Percentiles rank a stretch among this genome's conserved stretches.
Conservation (phyloP, 2,329 filamentous ascomycete genomes). For the Aspergillus aculeatus region DNA sequence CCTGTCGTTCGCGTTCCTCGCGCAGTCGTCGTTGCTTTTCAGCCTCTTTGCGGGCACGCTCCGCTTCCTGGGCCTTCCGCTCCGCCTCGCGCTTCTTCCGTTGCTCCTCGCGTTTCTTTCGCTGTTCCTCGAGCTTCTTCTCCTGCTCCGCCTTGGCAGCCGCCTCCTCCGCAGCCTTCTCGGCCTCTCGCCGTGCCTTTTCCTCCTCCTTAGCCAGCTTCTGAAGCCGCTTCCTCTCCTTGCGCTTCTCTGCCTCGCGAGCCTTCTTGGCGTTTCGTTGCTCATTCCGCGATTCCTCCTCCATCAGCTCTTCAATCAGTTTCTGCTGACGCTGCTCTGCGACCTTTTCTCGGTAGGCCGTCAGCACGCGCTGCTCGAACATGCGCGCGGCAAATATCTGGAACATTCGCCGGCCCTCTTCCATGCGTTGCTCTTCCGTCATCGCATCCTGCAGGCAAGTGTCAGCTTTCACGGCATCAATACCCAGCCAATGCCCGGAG, state of each 20-base stretch:
- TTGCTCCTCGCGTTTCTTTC: slow-evolving; percentile 81
- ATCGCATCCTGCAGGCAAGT: slow-evolving; percentile 71
- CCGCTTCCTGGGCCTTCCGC: slow-evolving; percentile 86
- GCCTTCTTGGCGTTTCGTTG: slow-evolving; percentile 89
- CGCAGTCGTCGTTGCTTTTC: slow-evolving; percentile 76
- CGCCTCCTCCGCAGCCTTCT: slow-evolving; percentile 84
- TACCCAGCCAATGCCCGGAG: slow-evolving; percentile 13
- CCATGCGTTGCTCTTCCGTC: slow-evolving; percentile 98
- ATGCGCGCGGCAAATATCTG: slow-evolving; percentile 98
- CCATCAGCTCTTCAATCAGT: slow-evolving; percentile 84
- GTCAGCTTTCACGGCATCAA: slow-evolving; percentile 35
- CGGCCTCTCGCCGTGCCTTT: slow-evolving; percentile 80
- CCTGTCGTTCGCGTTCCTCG: slow-evolving; percentile 82
- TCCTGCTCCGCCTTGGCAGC: slow-evolving; percentile 72
- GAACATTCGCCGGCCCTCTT: slow-evolving; percentile 97
- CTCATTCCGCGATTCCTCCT: slow-evolving; percentile 73
- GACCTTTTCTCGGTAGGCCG: slow-evolving; percentile 97
- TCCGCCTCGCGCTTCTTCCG: slow-evolving; percentile 87
- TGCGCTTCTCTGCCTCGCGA: slow-evolving; percentile 90
- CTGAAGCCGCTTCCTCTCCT: slow-evolving; percentile 87
- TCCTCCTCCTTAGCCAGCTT: slow-evolving; percentile 89
- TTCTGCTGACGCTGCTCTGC: slow-evolving; percentile 87
- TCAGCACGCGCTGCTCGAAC: slow-evolving; percentile 96
- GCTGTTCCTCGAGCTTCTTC: slow-evolving; percentile 76
- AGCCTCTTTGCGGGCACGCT: slow-evolving; percentile 77